Conservation (phyloP, 2,329 filamentous ascomycete species). For the Canariomyces notabilis region DNA sequence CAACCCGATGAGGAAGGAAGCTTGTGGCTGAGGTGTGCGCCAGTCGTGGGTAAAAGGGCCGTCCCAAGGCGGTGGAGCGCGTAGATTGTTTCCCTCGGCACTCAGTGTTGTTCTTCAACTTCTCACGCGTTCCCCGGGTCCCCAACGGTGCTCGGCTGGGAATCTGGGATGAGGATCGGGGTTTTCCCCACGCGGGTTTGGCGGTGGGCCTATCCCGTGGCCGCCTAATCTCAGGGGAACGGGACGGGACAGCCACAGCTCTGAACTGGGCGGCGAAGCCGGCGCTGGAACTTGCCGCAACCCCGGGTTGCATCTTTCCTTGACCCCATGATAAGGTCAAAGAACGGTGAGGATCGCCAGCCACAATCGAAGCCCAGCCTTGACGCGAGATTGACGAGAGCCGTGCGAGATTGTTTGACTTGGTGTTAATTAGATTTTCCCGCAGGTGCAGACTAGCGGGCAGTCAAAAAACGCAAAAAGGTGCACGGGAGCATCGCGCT, state of each 20-base stretch:
- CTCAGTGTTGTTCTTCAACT: too few species aligned
- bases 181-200: neutral
- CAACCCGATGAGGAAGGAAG: conserved; percentile 13
- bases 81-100: neutral
- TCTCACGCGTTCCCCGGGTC: conserved; percentile 3
- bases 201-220: neutral
- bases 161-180: neutral
- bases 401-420: too few species aligned
- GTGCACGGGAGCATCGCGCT: too few species aligned
- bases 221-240: neutral
- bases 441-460: too few species aligned
- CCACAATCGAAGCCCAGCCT: neutral
- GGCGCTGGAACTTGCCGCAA: neutral
- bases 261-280: conserved; percentile 14
- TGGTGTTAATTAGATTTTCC: too few species aligned
- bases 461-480: too few species aligned
- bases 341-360: neutral
- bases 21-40: conserved; percentile 10
- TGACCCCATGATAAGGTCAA: too few species aligned
- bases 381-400: neutral
- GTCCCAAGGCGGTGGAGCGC: neutral
- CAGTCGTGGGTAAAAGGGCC: conserved; percentile 1
- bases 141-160: conserved; percentile 1
- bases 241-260: conserved; percentile 5
- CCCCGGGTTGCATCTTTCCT: neutral